Base-by-base conservation (phyloP, 2,329 filamentous ascomycete species). In the Plenodomus biglobosus region DNA sequence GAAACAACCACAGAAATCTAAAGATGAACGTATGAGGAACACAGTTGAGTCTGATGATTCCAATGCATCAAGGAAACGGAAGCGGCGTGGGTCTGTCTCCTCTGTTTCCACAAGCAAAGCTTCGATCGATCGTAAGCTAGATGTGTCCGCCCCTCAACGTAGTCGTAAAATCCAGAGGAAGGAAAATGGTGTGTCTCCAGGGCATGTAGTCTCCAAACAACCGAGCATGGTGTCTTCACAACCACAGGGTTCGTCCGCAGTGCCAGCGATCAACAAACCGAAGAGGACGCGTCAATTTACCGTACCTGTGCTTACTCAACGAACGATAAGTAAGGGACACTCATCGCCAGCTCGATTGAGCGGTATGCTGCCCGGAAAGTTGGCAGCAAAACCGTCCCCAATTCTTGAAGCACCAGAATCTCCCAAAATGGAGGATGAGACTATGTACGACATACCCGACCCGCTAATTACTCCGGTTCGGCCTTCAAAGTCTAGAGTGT, bases 391-490 rank as follows among this genome's bases (percentile, higher is more conserved):
- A 22, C 53, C 57, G 27, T 50, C 60, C n/a, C 53, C 53, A 32
- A 27, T 55, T 11, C 42, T 43, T 13, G 50, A 57, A 42, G 36
- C 42, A 2, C 44, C 56, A 8, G 58, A 63, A 36, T 36, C 52
- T 15, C 40, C 52, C 8, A 44, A 49, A 16, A 30, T 48, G 7
- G 66, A 69, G 15, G 66, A 70, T 37, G 61, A 66, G 36, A 70
- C 66, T 4, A 71, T 71, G 66, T 70, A 70, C 40, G 67, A 69
- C n/a, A 66, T 69, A 20, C 58, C 50, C 42, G 58, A 64, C 13
- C 35, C 59, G 16, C 41, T 52, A 1, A 55, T 59, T 15, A 68
- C 68, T 11, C 52, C 56, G 38, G 50, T 47, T 20, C 59, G 52
- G 10, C 18, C 46, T 15, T 43, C 49, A 5, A 57, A 54, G 36